These are phyloP conservation scores for Chlorella sp. DNA, from an alignment of 139 green algal genomes.

Conservation along the genomic window DNA sequence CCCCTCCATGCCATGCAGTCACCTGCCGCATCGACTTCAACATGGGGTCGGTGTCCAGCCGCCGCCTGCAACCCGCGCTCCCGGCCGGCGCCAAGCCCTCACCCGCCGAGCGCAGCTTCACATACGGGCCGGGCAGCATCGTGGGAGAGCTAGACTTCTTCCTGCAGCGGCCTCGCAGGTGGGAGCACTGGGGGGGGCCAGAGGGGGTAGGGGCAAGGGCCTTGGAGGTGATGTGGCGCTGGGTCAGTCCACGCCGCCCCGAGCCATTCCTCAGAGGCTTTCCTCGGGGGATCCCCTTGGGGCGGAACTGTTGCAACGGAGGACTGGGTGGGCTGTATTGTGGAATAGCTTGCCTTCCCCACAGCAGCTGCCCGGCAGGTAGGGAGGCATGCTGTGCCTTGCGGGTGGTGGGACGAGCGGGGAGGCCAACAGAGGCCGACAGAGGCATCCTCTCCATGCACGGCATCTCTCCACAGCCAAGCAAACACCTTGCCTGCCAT, in stretches of 20 bases:
- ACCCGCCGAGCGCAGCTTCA: neutral
- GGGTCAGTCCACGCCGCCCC: neutral
- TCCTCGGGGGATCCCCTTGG: neutral
- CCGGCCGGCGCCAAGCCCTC: neutral
- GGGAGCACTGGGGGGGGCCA: neutral
- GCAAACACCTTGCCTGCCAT: neutral
- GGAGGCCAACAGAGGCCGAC: neutral
- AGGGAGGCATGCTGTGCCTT: neutral
- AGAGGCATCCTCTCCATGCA: too few relatives aligned
- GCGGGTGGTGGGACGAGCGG: too few relatives aligned
- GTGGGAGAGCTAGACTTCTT: constrained; percentile 59
- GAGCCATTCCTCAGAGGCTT: too few relatives aligned
- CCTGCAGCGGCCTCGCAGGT: constrained; percentile 50
- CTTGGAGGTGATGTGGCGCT: neutral
- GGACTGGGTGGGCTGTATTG: neutral
- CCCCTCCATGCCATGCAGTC: neutral
- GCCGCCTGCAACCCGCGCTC: neutral
- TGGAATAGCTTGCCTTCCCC: neutral
- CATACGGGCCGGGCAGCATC: constrained; percentile 36
- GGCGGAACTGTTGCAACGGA: neutral
- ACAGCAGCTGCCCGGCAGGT: neutral
- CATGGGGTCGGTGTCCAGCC: neutral
- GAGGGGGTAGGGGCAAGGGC: too few relatives aligned
- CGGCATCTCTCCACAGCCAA: neutral
- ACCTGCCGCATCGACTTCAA: constrained; percentile 11